phyloP scores from a whole-genome alignment of 2,329 filamentous ascomycete genomes.

The Cytospora leucostoma region DNA sequence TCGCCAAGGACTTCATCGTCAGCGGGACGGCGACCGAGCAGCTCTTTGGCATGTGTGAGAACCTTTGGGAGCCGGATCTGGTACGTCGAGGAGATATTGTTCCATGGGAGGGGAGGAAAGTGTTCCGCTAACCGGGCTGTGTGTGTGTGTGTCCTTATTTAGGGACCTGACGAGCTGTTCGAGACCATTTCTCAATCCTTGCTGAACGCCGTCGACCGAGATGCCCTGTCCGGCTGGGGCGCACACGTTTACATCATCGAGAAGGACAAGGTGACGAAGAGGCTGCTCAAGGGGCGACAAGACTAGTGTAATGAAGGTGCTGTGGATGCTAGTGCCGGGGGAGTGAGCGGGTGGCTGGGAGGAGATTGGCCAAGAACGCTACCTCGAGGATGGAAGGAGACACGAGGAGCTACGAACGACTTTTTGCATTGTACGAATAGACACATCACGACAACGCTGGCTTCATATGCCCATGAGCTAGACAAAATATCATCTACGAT shows the following conservation, averaged over 20 bases:
- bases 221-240: conserved; percentile 96
- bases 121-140: background rate
- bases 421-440: conserved; percentile 28
- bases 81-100: conserved; percentile 52
- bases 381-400: conserved; percentile 15
- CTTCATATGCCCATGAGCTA: conserved; percentile 18
- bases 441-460: conserved; percentile 26
- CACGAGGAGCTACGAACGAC: conserved; percentile 23
- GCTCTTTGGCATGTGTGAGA: conserved; percentile 98
- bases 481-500: conserved; percentile 15
- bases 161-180: conserved; percentile 93
- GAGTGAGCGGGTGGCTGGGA: conserved; percentile 7
- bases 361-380: conserved; percentile 10
- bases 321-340: background rate
- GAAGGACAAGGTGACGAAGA: conserved; percentile 99
- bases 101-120: background rate
- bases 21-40: conserved; percentile 95
- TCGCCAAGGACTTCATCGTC: conserved; percentile 99
- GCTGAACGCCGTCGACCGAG: conserved; percentile 92
- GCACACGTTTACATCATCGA: conserved; percentile 99
- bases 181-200: conserved; percentile 97
- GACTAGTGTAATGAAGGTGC: conserved; percentile 60
- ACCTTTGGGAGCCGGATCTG: conserved; percentile 95
- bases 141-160: conserved; percentile 9
- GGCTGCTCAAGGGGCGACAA: conserved; percentile 96